phyloP scores from a whole-genome alignment of 2,329 filamentous ascomycete species.

The Colletotrichum tofieldiae region DNA sequence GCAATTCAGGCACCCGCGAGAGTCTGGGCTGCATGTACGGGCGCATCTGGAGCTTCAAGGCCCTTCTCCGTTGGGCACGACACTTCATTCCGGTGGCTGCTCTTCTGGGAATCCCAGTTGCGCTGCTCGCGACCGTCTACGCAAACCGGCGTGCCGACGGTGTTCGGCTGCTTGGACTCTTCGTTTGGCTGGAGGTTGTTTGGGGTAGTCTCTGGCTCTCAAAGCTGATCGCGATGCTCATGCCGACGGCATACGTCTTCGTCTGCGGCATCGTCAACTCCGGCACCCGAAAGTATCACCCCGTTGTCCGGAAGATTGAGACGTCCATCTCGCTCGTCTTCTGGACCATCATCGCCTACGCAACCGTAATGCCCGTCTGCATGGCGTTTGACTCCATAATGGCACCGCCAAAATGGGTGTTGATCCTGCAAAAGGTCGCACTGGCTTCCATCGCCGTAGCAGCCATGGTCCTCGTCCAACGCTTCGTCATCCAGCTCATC shows the following conservation, averaged over 20 bases:
- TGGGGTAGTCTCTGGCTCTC: slow-evolving; percentile 26
- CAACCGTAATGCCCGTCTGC: slow-evolving; percentile 19
- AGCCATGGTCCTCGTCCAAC: slow-evolving; percentile 25
- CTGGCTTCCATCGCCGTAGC: slow-evolving; percentile 27
- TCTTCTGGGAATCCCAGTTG: slow-evolving; percentile 24
- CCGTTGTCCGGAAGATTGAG: slow-evolving; percentile 19
- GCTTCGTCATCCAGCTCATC: slow-evolving; percentile 30
- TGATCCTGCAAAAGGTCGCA: slow-evolving; percentile 6
- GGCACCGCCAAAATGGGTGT: slow-evolving; percentile 1
- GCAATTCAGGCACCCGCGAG: slow-evolving; percentile 2
- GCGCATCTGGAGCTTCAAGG: slow-evolving; percentile 29
- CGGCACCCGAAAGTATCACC: slow-evolving; percentile 30
- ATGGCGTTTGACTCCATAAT: slow-evolving; percentile 1
- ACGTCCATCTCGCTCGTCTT: slow-evolving; percentile 28
- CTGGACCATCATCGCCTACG: slow-evolving; percentile 32
- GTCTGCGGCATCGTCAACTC: slow-evolving; percentile 33
- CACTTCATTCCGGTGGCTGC: slow-evolving; percentile 34
- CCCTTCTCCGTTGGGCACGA: slow-evolving; percentile 26
- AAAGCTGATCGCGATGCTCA: slow-evolving; percentile 28
- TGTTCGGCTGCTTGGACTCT: slow-evolving; percentile 24
- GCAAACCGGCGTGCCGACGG: slow-evolving; percentile 15
- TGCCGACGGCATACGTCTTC: slow-evolving; percentile 30
- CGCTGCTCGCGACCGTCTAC: slow-evolving; percentile 22
- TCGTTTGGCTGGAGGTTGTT: slow-evolving; percentile 33
- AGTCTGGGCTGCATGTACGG: slow-evolving; percentile 29